phyloP scores from a whole-genome alignment of 2,329 filamentous ascomycete genomes.

The Monilinia vaccinii-corymbosi region DNA sequence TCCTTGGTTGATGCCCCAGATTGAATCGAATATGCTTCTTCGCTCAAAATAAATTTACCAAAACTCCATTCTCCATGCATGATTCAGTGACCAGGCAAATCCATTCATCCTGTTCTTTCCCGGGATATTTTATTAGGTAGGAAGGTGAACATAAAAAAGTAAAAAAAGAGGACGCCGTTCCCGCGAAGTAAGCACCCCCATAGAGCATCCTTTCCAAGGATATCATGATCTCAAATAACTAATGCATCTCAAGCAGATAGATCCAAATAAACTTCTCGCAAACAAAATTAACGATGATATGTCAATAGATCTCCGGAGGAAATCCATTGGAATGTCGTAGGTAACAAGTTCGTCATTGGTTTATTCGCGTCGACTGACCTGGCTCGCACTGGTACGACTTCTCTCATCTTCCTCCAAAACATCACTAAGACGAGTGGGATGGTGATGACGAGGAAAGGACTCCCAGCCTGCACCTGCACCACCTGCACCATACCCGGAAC shows the following conservation, averaged over 20 bases:
- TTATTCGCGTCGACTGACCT: slow-evolving; percentile 21
- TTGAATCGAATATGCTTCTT: slow-evolving; percentile 4
- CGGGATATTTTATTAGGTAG: slow-evolving; percentile 6
- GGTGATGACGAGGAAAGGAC: slow-evolving; percentile 67
- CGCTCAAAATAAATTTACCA: not conserved
- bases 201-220: not conserved
- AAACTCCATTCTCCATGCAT: slow-evolving; percentile 5
- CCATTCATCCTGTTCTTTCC: not conserved
- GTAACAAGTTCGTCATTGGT: slow-evolving; percentile 6
- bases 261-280: not conserved
- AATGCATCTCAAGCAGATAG: not conserved
- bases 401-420: slow-evolving; percentile 80
- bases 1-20: not conserved
- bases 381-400: slow-evolving; percentile 56
- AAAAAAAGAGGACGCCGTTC: slow-evolving; percentile 1
- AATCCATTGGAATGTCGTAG: not conserved
- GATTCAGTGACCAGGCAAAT: not conserved
- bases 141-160: not conserved
- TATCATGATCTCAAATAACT: not conserved
- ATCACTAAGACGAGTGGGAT: slow-evolving; percentile 81
- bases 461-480: slow-evolving; percentile 64
- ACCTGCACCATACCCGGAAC: slow-evolving; percentile 50
- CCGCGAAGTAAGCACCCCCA: not conserved
- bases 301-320: not conserved
- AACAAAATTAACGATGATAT: not conserved